phyloP scores from a whole-genome alignment of 495 filamentous ascomycete species.

The Penicillium mononematosum region DNA sequence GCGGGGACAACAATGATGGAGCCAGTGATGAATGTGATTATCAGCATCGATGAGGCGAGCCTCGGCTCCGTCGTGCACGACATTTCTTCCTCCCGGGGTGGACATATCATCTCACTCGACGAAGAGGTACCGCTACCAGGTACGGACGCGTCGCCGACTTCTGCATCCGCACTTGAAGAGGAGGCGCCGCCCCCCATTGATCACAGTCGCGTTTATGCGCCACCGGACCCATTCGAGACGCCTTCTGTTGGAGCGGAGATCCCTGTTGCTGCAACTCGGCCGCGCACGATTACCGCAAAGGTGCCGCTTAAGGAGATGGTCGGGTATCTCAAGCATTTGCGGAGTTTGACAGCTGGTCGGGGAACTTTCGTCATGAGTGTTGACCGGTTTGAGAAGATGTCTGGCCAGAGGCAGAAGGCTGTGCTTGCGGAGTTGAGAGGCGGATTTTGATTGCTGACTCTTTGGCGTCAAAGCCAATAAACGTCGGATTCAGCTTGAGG shows the following conservation, averaged over 20 bases:
- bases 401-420: constrained; percentile 58
- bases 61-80: constrained; percentile 90
- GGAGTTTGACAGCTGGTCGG: constrained; percentile 82
- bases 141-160: constrained; percentile 22
- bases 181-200: constrained; percentile 55
- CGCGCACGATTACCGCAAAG: constrained; percentile 70
- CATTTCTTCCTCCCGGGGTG: constrained; percentile 76
- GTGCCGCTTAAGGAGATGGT: constrained; percentile 97
- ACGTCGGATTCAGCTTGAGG: not conserved
- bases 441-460: constrained; percentile 21
- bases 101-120: constrained; percentile 78
- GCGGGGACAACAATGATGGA: constrained; percentile 71
- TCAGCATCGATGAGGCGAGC: constrained; percentile 76
- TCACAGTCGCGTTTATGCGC: constrained; percentile 71
- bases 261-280: constrained; percentile 33
- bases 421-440: constrained; percentile 53
- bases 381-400: constrained; percentile 86
- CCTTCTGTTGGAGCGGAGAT: constrained; percentile 26
- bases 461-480: not conserved
- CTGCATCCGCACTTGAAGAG: constrained; percentile 15
- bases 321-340: constrained; percentile 86
- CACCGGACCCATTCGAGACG: constrained; percentile 77
- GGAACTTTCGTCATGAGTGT: constrained; percentile 92
- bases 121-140: constrained; percentile 49
- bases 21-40: constrained; percentile 84